These are phyloP conservation scores for Alternaria triticina DNA, from an alignment of 2,329 filamentous ascomycete species.

Conservation along the genomic window DNA sequence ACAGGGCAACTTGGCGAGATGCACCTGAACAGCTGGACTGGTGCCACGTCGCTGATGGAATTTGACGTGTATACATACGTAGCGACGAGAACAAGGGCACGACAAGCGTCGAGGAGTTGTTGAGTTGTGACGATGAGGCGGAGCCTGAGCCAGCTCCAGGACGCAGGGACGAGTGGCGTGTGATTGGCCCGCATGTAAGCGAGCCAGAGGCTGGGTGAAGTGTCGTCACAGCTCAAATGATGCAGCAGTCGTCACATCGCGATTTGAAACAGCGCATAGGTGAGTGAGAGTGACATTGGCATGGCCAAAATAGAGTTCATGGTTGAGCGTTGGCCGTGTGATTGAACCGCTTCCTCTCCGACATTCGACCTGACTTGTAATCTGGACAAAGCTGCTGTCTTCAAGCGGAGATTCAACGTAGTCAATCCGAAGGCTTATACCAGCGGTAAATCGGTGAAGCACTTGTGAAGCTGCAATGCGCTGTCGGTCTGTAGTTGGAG, in stretches of 20 bases:
- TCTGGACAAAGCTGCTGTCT: neutral
- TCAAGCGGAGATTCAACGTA: neutral
- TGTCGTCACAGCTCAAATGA: slow-evolving; percentile 10
- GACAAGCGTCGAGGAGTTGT: slow-evolving; percentile 2
- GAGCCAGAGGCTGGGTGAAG: slow-evolving; percentile 10
- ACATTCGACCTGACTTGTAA: neutral
- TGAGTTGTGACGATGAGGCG: slow-evolving; percentile 4
- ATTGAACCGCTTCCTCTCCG: neutral
- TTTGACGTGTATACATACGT: neutral
- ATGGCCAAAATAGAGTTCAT: neutral
- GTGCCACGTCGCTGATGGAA: neutral
- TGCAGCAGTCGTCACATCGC: slow-evolving; percentile 10
- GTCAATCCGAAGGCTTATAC: neutral
- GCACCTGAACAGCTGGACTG: neutral
- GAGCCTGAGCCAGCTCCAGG: slow-evolving; percentile 7
- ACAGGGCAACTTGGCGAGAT: neutral
- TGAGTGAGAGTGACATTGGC: neutral
- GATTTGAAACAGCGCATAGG: neutral
- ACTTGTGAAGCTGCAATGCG: neutral
- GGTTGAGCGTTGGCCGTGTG: neutral
- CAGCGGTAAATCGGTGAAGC: neutral
- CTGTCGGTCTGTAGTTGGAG: neutral
- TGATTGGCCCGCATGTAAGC: slow-evolving; percentile 10
- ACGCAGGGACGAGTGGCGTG: slow-evolving; percentile 2
- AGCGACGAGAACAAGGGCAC: neutral